Conservation (phyloP, 164 flowering plant species). For the Tetrastigma voinierianum region DNA sequence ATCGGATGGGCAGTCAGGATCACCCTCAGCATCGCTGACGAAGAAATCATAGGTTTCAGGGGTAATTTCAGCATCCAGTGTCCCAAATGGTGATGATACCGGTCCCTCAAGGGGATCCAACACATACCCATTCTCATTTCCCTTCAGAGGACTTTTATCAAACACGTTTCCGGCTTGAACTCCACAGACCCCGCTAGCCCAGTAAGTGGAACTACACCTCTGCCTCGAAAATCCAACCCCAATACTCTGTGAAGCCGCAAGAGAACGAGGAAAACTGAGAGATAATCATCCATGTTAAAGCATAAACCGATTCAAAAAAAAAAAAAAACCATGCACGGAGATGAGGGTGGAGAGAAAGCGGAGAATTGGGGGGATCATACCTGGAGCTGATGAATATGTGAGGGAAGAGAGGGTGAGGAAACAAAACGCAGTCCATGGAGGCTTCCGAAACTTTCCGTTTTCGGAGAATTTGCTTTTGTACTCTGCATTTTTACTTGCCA, state of each 20-base stretch:
- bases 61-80: constrained; percentile 69
- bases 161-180: constrained; percentile 32
- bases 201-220: constrained; percentile 16
- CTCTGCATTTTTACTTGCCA: background rate
- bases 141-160: constrained; percentile 37
- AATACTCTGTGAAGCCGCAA: constrained; percentile 10
- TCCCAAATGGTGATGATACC: constrained; percentile 38
- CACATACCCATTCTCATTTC: constrained; percentile 45
- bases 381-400: constrained; percentile 15
- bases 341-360: background rate
- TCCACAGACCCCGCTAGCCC: constrained; percentile 31
- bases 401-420: constrained; percentile 16
- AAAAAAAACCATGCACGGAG: background rate
- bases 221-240: constrained; percentile 18
- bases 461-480: background rate
- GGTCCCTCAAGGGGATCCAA: constrained; percentile 31
- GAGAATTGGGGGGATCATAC: background rate
- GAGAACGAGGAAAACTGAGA: constrained; percentile 28
- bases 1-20: constrained; percentile 80
- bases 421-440: constrained; percentile 21
- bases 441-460: background rate
- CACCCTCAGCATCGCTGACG: constrained; percentile 91
- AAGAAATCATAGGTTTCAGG: constrained; percentile 76
- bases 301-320: background rate
- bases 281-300: background rate